Evolutionary conservation across 768 basidiomycete genomes (phyloP).

Genomic region (Psilocybe cyanescens): DNA sequence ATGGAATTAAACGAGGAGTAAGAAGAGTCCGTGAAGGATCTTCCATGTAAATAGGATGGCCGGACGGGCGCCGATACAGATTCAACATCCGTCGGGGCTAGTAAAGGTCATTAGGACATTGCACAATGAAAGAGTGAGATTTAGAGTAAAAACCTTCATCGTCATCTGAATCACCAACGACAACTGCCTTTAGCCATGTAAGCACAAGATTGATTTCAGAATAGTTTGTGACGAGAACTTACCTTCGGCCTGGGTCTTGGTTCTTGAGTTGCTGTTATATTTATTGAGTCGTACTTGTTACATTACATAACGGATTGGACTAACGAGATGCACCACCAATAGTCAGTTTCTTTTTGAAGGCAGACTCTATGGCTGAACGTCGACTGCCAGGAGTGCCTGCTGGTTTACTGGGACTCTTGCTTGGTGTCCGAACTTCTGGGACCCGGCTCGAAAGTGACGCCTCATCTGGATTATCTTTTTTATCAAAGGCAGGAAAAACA

Average conservation of each 20-base stretch:
- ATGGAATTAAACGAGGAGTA: conserved; percentile 15
- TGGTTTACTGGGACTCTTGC: neutral
- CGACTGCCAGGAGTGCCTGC: neutral
- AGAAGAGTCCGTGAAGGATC: conserved; percentile 12
- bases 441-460: neutral
- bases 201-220: neutral
- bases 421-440: neutral
- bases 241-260: neutral
- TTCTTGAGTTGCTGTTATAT: neutral
- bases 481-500: neutral
- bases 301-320: neutral
- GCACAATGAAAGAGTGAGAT: neutral
- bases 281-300: neutral
- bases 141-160: conserved; percentile 11
- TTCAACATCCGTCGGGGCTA: conserved; percentile 12
- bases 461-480: neutral
- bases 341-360: neutral
- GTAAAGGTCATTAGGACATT: neutral
- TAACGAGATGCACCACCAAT: neutral
- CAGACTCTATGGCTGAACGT: neutral
- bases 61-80: neutral
- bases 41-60: neutral
- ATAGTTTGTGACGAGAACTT: neutral
- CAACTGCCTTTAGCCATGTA: neutral
- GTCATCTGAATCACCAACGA: conserved; percentile 13